Evolutionary conservation across 345 rosid species (phyloP), one percentile per base, ranked within the genome.

Genomic region (Heritiera fomes): DNA sequence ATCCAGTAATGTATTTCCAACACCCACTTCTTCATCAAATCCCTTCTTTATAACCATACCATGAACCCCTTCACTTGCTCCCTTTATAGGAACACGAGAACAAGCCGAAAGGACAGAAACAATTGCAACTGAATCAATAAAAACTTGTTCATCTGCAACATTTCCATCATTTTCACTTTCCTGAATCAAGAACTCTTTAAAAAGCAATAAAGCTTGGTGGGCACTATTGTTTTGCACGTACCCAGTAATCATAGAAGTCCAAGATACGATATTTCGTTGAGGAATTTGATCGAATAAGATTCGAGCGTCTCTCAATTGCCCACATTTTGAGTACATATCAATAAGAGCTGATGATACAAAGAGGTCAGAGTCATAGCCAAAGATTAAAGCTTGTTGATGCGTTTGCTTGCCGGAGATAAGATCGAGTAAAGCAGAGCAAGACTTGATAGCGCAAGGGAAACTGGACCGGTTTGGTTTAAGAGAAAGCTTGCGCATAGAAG

Each of bases 161-260:
- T 34, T 8, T 18, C 73, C 86, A 68, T 75, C 78, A 59, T 60
- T 23, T 47, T 83, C 87, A 20, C 86, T 83, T 83, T 89, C 92
- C 73, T 87, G 89, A 23, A 80, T 32, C 80, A 93, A 77, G 50
- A 95, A 80, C 79, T 90, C 87, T 83, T 91, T 95, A 67, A 95
- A 93, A 56, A 93, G 88, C 69, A 83, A 84, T 18, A 95, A 71
- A 0, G 93, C 98, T 65, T 88, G 87, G 15, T 55, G 43, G 79
- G 90, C 83, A 80, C 85, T 46, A 52, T 87, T 87, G 17, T 92
- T 91, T 72, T 88, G 93, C 67, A 89, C 87, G 81, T 90, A 95
- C 50, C 98, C 94, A 8, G 89, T 69, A 3, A 95, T 91, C 90
- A 95, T 89, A 30, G 98, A 90, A 6, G 98, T 93, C 98, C 98